Percentiles rank a stretch among this genome's conserved stretches.
Evolutionary conservation across 495 filamentous ascomycete species (phyloP).

Genomic region (Hypoxylon lenormandii): DNA sequence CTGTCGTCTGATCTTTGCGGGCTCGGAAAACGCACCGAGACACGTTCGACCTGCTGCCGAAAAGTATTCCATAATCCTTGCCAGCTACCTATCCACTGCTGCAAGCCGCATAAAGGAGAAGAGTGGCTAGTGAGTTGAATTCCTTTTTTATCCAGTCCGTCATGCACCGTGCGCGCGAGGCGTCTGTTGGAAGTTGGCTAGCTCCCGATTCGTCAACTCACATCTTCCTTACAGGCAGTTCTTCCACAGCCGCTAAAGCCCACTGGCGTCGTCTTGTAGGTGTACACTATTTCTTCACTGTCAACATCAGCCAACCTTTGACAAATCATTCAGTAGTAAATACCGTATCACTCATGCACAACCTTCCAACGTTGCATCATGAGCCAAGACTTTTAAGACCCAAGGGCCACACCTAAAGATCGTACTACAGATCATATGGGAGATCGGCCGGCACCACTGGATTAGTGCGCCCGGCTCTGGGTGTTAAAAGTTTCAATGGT

Average conservation of each 20-base stretch:
- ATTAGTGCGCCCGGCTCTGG: conserved; percentile 19
- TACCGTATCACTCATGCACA: not conserved
- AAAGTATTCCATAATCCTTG: conserved; percentile 24
- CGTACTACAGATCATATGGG: conserved; percentile 36
- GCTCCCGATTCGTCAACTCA: conserved; percentile 34
- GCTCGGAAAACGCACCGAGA: conserved; percentile 15
- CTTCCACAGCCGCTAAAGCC: not conserved
- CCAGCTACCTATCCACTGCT: conserved; percentile 15
- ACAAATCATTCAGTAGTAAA: conserved; percentile 17
- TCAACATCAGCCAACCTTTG: conserved; percentile 5
- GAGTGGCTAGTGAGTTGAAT: conserved; percentile 26
- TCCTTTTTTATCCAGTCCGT: conserved; percentile 30
- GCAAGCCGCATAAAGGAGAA: conserved; percentile 44
- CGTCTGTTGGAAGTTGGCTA: conserved; percentile 11
- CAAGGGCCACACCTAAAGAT: conserved; percentile 28
- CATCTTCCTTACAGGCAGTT: not conserved
- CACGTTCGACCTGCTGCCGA: conserved; percentile 22
- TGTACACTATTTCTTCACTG: not conserved
- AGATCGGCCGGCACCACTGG: conserved; percentile 30
- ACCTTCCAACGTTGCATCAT: conserved; percentile 25
- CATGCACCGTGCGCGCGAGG: conserved; percentile 37
- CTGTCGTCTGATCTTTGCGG: conserved; percentile 2
- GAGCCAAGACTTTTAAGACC: conserved; percentile 23
- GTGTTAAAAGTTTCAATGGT: conserved; percentile 6
- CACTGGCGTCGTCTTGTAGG: conserved; percentile 2